These are phyloP conservation scores for Cantharellus anzutake DNA, from an alignment of 768 basidiomycete genomes.

Conservation along the genomic window DNA sequence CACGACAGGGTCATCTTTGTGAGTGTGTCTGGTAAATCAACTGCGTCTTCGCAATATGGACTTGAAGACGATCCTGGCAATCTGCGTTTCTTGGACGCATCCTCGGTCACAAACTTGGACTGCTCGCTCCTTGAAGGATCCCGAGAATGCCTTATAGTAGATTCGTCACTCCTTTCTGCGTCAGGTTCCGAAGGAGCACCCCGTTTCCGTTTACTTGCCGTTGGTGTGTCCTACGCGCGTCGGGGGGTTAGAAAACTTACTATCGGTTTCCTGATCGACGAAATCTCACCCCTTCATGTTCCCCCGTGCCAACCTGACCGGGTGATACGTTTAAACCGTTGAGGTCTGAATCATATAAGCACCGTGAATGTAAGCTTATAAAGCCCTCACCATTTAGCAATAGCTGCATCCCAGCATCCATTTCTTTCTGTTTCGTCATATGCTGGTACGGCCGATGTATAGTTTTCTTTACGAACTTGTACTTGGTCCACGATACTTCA, in stretches of 20 bases:
- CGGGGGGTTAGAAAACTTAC: background rate
- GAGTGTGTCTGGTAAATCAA: background rate
- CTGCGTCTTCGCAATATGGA: background rate
- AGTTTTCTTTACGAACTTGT: background rate
- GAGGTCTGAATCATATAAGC: background rate
- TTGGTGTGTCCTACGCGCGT: background rate
- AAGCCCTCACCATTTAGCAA: background rate
- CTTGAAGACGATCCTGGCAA: background rate
- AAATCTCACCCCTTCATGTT: background rate
- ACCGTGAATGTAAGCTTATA: background rate
- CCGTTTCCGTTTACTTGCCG: background rate
- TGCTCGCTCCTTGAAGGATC: background rate
- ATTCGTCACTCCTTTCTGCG: background rate
- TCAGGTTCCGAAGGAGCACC: background rate
- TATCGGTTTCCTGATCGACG: background rate
- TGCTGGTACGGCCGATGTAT: background rate
- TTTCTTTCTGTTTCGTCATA: background rate
- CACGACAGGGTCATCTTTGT: background rate
- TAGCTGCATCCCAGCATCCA: background rate
- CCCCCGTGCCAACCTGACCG: background rate
- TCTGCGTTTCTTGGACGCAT: background rate
- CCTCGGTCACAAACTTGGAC: background rate
- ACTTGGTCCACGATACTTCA: background rate
- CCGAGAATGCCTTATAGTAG: background rate
- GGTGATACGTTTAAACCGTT: background rate